phyloP scores from a whole-genome alignment of 2,329 filamentous ascomycete genomes.

The Mycosphaerella arachidis region DNA sequence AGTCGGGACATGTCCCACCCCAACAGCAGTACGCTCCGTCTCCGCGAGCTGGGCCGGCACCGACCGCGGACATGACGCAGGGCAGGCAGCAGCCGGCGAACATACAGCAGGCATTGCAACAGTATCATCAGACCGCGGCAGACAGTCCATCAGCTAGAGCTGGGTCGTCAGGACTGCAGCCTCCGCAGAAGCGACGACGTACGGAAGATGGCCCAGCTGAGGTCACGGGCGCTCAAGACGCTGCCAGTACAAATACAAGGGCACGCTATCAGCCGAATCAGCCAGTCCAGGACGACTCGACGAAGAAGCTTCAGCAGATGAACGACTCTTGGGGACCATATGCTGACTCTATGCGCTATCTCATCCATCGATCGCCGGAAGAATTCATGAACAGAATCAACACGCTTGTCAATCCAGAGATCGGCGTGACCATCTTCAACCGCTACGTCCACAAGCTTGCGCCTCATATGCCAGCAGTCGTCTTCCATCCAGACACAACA shows the following conservation, averaged over 20 bases:
- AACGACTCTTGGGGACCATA: slow-evolving; percentile 13
- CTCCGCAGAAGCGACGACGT: slow-evolving; percentile 25
- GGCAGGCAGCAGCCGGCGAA: slow-evolving; percentile 7
- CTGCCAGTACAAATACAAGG: not conserved
- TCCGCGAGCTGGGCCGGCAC: slow-evolving; percentile 10
- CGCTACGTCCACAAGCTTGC: slow-evolving; percentile 53
- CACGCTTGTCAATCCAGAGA: slow-evolving; percentile 47
- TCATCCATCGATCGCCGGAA: slow-evolving; percentile 25
- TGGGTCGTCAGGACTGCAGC: slow-evolving; percentile 15
- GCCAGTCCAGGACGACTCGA: not conserved
- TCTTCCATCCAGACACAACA: slow-evolving; percentile 51
- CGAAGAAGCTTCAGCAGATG: not conserved
- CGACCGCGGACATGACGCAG: slow-evolving; percentile 16
- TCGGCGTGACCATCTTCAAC: slow-evolving; percentile 54
- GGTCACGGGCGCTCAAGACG: slow-evolving; percentile 2
- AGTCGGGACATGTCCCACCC: slow-evolving; percentile 8
- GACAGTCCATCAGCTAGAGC: not conserved
- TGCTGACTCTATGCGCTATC: slow-evolving; percentile 22
- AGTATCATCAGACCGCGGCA: slow-evolving; percentile 2
- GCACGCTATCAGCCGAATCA: slow-evolving; percentile 2
- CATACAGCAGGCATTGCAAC: slow-evolving; percentile 9
- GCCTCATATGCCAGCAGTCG: slow-evolving; percentile 54
- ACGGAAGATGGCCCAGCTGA: slow-evolving; percentile 18
- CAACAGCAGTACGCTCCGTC: slow-evolving; percentile 14
- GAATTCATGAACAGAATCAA: slow-evolving; percentile 36